A percentile compares a stretch with the other conserved stretches of the same genome.
These are phyloP conservation scores for Camellia lanceoleosa DNA, from an alignment of 148 eudicot species.

Conservation along the genomic window DNA sequence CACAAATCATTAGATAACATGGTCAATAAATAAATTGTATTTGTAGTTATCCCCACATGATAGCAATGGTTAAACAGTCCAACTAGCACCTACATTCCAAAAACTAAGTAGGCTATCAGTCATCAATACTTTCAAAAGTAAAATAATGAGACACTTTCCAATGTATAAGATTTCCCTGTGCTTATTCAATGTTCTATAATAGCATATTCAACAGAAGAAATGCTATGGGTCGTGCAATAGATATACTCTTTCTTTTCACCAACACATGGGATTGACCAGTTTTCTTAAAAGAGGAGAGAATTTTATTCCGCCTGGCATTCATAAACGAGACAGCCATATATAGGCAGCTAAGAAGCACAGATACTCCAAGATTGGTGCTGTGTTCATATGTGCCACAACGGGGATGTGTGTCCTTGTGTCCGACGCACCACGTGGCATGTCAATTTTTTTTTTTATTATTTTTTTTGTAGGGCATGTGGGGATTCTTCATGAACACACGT, in stretches of 20 bases:
- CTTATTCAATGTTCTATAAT: neutral
- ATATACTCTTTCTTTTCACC: neutral
- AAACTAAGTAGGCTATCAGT: conserved; percentile 4
- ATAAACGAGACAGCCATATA: neutral
- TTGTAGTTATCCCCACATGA: neutral
- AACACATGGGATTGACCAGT: neutral
- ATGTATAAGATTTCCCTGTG: neutral
- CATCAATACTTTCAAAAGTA: neutral
- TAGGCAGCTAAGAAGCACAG: no score
- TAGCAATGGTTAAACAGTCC: neutral
- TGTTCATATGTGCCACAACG: no score
- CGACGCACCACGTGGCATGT: no score
- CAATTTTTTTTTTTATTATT: no score
- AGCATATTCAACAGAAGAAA: neutral
- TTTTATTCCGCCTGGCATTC: neutral
- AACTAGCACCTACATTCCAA: neutral
- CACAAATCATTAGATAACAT: neutral
- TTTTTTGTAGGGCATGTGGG: no score
- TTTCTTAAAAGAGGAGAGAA: neutral
- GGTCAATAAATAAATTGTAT: conserved; percentile 1
- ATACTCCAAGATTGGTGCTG: no score
- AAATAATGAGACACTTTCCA: neutral
- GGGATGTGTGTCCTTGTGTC: no score
- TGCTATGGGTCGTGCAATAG: neutral
- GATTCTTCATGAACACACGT: no score